Conservation (phyloP, 371 early-diverging fungal species). For the Mortierella sp. region DNA sequence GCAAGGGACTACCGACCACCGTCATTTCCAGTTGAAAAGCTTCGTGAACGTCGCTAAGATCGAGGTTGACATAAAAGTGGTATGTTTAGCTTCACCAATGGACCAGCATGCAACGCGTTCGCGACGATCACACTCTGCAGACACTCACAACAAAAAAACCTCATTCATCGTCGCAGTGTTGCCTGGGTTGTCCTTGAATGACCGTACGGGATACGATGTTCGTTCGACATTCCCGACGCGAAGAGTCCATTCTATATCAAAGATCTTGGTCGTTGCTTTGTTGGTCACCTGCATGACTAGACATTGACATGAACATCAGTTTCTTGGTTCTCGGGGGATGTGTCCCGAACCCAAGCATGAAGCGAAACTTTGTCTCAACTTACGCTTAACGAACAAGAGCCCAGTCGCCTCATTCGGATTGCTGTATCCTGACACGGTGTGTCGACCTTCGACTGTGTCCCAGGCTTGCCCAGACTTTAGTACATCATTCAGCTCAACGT, state of each 20-base stretch:
- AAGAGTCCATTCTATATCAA: constrained; percentile 46
- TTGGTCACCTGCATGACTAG: constrained; percentile 50
- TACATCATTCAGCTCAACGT: constrained; percentile 7
- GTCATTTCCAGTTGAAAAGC: constrained; percentile 40
- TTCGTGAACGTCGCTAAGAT: constrained; percentile 35
- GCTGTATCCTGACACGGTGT: background rate
- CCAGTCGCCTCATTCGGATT: constrained; percentile 28
- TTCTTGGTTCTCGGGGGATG: background rate
- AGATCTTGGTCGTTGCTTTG: constrained; percentile 31
- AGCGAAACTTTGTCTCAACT: background rate
- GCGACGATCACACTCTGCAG: background rate
- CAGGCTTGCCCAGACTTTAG: constrained; percentile 26
- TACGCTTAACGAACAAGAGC: constrained; percentile 38
- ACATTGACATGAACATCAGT: background rate
- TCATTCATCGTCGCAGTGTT: constrained; percentile 51
- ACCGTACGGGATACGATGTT: constrained; percentile 29
- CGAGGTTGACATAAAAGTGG: too few relatives aligned
- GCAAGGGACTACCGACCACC: constrained; percentile 36
- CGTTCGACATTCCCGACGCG: constrained; percentile 34
- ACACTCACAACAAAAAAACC: constrained; percentile 43
- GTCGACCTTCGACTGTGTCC: constrained; percentile 22
- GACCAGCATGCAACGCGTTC: background rate
- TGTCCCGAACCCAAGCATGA: background rate
- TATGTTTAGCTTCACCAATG: too few relatives aligned
- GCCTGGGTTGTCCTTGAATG: constrained; percentile 44